Base-by-base conservation (phyloP, 2,329 filamentous ascomycete genomes). In the Neodidymelliopsis sp. region DNA sequence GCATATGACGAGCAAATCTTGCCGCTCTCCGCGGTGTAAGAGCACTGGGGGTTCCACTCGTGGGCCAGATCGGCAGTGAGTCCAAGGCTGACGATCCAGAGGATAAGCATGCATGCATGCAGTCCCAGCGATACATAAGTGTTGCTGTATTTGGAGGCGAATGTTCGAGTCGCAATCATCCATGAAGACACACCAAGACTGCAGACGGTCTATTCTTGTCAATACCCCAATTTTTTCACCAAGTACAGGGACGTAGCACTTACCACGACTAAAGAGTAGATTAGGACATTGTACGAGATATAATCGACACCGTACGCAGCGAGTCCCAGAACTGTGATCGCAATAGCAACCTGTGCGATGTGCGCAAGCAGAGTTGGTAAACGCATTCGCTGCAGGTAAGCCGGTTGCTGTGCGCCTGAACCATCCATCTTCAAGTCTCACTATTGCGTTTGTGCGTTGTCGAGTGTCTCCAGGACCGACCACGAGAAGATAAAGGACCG, bases 51-150 rank as follows among this genome's bases (percentile, higher is more conserved):
- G 15, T 49, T 36, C 64, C 64, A 69, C 27, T 63, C 29, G 4
- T 42, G 34, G 3, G 63, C 60, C 9, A 69, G 53, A 24, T 59
- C 52, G 10, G 64, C 60, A 13, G 66, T 52, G 6, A 69, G 56
- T 19, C 57, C 65, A 9, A 69, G 55, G 40, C 63, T 58, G 13
- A 68, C 56, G 25, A 81, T 68, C 82, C 81, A 85, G 65, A 84
- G 79, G 45, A 84, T 50, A 42, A 80, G 62, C 22, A 80, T 74
- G 47, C 79, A 74, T 15, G 79, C 74, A 54, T 84, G 81, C 27
- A 84, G 69, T 16, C 70, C 72, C 3, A 84, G 65, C 6, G 80
- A 72, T 19, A 78, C 78, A 76, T 79, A 83, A 67, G 80, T 80
- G 65, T 84, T 84, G 67, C 79, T 82, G 15, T 73, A 58, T 2